These are phyloP conservation scores for Withania somnifera DNA, from an alignment of 305 asterid species.

Conservation along the genomic window DNA sequence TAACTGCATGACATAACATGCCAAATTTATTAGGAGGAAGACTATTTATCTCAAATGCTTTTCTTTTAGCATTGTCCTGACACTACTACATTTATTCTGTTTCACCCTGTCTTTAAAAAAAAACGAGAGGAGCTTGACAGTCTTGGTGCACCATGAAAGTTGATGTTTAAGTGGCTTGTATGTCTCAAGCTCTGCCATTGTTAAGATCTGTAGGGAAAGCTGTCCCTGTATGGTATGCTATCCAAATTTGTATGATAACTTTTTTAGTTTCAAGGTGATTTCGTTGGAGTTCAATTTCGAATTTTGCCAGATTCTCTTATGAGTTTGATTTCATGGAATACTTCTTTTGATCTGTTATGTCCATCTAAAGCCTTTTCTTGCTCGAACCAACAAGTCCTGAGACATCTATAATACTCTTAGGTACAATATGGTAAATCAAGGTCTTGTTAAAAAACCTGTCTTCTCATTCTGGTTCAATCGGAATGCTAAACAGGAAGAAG, in stretches of 20 bases:
- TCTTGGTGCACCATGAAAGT: background rate
- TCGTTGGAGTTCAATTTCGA: background rate
- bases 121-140: background rate
- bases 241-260: background rate
- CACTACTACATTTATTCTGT: background rate
- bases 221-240: constrained; percentile 68
- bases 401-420: constrained; percentile 19
- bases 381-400: background rate
- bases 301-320: background rate
- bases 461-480: constrained; percentile 90
- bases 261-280: background rate
- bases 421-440: constrained; percentile 85
- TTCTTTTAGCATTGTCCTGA: background rate
- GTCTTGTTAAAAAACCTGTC: constrained; percentile 56
- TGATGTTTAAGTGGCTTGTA: background rate
- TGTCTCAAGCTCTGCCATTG: background rate
- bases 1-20: background rate
- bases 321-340: background rate
- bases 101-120: background rate
- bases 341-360: background rate
- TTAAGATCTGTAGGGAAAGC: constrained; percentile 44
- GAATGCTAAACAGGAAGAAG: constrained; percentile 47
- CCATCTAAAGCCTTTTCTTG: background rate
- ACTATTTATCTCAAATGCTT: background rate
- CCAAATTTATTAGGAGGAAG: background rate